Percentiles rank a stretch among this genome's conserved stretches.
These are phyloP conservation scores for Iberis pinnata DNA, from an alignment of 345 rosid species.

Conservation along the genomic window DNA sequence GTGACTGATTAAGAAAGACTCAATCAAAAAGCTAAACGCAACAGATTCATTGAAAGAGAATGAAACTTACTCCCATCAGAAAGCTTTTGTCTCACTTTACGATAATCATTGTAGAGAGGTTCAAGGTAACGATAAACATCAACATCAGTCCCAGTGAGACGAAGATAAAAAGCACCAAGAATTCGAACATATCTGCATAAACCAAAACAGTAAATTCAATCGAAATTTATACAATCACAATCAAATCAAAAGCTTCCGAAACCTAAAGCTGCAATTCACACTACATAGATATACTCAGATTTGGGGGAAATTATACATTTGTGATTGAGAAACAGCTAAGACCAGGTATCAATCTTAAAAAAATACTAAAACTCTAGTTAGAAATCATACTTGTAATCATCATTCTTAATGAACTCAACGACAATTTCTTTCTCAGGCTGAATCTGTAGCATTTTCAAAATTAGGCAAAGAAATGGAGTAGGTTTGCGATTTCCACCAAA, in stretches of 20 bases:
- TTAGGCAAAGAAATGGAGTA: constrained; percentile 72
- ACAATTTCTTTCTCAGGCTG: constrained; percentile 93
- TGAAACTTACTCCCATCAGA: constrained; percentile 29
- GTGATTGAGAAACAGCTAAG: too few relatives aligned
- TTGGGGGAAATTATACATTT: too few relatives aligned
- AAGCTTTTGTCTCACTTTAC: constrained; percentile 57
- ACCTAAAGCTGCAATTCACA: too few relatives aligned
- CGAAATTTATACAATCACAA: too few relatives aligned
- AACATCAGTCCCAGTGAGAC: constrained; percentile 68
- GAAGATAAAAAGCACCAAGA: constrained; percentile 85
- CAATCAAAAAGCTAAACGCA: neutral
- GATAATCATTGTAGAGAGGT: constrained; percentile 63
- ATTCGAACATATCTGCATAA: constrained; percentile 65
- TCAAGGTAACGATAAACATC: constrained; percentile 33
- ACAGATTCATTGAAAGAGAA: neutral
- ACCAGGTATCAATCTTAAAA: too few relatives aligned
- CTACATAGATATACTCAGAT: too few relatives aligned
- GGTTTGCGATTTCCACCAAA: constrained; percentile 82
- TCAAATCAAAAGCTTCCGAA: too few relatives aligned
- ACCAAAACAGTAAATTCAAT: neutral
- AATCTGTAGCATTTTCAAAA: constrained; percentile 88
- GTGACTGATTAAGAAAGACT: too few relatives aligned
- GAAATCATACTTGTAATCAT: constrained; percentile 68
- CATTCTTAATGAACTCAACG: constrained; percentile 84
- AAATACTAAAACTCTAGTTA: neutral